Evolutionary conservation across 495 filamentous ascomycete genomes (phyloP), one percentile per base, ranked within the genome.

Genomic region (Letharia columbiana): DNA sequence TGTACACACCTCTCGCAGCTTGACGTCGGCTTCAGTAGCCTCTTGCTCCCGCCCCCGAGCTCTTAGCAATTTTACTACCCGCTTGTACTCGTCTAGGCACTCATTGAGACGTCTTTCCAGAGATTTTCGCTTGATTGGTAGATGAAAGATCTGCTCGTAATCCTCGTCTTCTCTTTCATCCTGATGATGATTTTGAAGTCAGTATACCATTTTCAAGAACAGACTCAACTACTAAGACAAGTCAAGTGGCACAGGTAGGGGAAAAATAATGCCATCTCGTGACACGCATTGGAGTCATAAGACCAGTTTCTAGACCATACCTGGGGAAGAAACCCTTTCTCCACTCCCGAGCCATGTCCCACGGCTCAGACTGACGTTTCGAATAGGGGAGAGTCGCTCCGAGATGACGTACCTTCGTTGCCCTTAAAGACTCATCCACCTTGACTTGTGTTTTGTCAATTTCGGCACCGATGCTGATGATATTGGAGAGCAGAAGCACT

Each of bases 1-100:
- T 57, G 15, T 35, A 57, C 54, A 20, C 33, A 57, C 54, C 54
- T 57, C 54, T 57, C 54, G 54, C 33, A 57, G 54, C 54, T 20
- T 37, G 54, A 57, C 17, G 17, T 37, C 3, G 33, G 54, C 54
- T 57, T 37, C 54, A 37, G 37, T 23, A 10, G 33, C 54, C 33
- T 57, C 54, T 57, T 57, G 54, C 54, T 37, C 33, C 31, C 54
- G 33, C 4, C 54, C 54, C 17, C 15, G 15, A 35, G 11, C 17
- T 37, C 33, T 37, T 6, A 57, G 31, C 6, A 20, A 57, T 37
- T 57, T 57, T 15, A 37, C 33, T 37, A 57, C 39, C 15, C 33
- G 54, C 54, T 37, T 57, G 13, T 57, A 39, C 33, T 57, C 54
- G 33, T 37, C 7, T 37, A 35, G 17, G 33, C 33, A 57, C 7